Conservation (phyloP, 2,329 filamentous ascomycete genomes). For the Aspergillus versicolor region DNA sequence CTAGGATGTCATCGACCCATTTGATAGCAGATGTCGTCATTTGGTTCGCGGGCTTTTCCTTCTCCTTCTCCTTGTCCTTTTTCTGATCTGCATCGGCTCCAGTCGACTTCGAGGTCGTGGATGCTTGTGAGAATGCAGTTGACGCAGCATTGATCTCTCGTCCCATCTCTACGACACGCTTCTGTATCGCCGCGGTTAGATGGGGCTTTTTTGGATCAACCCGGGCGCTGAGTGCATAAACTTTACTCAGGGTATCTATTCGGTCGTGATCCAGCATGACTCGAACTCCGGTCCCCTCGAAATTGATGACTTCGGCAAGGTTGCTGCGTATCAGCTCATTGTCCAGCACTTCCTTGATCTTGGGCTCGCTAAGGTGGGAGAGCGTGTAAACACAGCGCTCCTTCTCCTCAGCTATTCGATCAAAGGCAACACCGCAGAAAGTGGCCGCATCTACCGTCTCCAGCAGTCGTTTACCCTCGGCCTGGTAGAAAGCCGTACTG, state of each 20-base stretch:
- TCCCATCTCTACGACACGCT: slow-evolving; percentile 76
- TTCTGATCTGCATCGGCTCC: slow-evolving; percentile 52
- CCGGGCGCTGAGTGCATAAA: slow-evolving; percentile 75
- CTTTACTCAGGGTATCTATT: slow-evolving; percentile 70
- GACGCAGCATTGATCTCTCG: slow-evolving; percentile 72
- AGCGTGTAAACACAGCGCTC: slow-evolving; percentile 82
- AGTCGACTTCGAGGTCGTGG: slow-evolving; percentile 41
- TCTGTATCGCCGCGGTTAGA: slow-evolving; percentile 69
- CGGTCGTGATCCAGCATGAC: slow-evolving; percentile 92
- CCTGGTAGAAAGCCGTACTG: slow-evolving; percentile 71
- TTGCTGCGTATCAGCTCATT: slow-evolving; percentile 74
- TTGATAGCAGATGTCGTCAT: slow-evolving; percentile 85
- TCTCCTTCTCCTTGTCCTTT: slow-evolving; percentile 51
- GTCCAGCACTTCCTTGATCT: slow-evolving; percentile 76
- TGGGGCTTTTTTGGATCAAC: slow-evolving; percentile 73
- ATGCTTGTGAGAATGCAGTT: slow-evolving; percentile 56
- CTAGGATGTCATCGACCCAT: slow-evolving; percentile 90
- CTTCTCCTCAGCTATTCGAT: slow-evolving; percentile 74
- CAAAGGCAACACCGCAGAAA: slow-evolving; percentile 75
- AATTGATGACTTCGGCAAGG: slow-evolving; percentile 75
- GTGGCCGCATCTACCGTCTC: slow-evolving; percentile 75
- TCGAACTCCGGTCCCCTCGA: slow-evolving; percentile 80
- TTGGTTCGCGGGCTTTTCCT: slow-evolving; percentile 63
- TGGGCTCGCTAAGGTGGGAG: slow-evolving; percentile 67
- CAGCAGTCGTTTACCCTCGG: slow-evolving; percentile 72